phyloP scores from a whole-genome alignment of 2,329 filamentous ascomycete genomes.

The Alternaria gaisen region DNA sequence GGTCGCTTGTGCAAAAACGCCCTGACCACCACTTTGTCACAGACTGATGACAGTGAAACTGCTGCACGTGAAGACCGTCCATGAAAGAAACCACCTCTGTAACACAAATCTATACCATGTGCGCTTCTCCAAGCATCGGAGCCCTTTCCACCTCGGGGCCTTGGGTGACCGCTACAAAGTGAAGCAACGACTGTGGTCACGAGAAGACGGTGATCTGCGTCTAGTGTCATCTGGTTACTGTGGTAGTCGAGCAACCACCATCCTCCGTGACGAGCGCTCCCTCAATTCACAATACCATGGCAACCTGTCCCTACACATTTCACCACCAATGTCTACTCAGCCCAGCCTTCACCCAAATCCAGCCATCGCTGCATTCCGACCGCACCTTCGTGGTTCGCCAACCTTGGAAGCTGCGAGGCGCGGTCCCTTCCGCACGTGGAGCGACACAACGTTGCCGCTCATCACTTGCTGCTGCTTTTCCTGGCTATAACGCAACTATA shows the following conservation, averaged over 20 bases:
- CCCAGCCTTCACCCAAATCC: not conserved
- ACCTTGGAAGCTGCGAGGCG: not conserved
- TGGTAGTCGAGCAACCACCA: constrained; percentile 4
- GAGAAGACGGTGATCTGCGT: constrained; percentile 3
- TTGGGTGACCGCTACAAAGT: constrained; percentile 6
- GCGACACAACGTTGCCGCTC: not conserved
- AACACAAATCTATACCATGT: constrained; percentile 3
- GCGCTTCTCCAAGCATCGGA: constrained; percentile 8
- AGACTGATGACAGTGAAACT: constrained; percentile 21
- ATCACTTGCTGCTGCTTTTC: not conserved
- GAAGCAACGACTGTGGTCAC: constrained; percentile 9
- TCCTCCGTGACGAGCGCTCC: not conserved
- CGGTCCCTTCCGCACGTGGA: constrained; percentile 13
- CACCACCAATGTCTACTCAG: not conserved
- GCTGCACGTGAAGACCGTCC: not conserved
- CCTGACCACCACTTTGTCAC: constrained; percentile 19
- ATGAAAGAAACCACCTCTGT: not conserved
- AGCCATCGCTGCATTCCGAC: not conserved
- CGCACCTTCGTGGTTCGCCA: not conserved
- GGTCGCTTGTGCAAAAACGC: constrained; percentile 24
- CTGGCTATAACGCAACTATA: constrained; percentile 1
- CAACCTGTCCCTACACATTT: not conserved
- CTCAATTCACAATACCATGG: not conserved
- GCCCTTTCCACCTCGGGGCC: not conserved
- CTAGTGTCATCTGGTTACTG: constrained; percentile 8